Conservation (phyloP, 257 asterid genomes). For the Cynanchum wilfordii region DNA sequence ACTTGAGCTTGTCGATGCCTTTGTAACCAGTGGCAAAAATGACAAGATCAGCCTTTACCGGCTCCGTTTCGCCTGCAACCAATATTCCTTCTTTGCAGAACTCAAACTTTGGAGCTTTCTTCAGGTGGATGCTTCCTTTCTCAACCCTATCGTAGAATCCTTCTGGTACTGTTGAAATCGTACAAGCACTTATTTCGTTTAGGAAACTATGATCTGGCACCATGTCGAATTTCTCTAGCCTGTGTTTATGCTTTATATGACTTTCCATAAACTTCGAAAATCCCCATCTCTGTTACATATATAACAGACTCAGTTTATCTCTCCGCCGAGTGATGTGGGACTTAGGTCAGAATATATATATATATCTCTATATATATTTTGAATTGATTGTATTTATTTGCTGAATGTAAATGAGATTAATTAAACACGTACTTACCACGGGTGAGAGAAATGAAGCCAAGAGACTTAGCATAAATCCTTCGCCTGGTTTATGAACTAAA, state of each 20-base stretch:
- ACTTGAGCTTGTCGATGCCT: slow-evolving; percentile 36
- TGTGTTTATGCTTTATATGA: slow-evolving; percentile 25
- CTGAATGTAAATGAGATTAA: too few species aligned
- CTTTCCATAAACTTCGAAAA: slow-evolving; percentile 38
- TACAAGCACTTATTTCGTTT: slow-evolving; percentile 28
- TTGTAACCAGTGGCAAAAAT: slow-evolving; percentile 51
- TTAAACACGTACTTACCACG: slow-evolving; percentile 26
- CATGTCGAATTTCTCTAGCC: slow-evolving; percentile 32
- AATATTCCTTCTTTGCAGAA: slow-evolving; percentile 37
- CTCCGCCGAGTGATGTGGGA: too few species aligned
- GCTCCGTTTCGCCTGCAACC: slow-evolving; percentile 16
- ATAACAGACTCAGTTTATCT: too few species aligned
- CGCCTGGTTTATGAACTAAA: slow-evolving; percentile 42
- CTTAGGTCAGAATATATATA: too few species aligned
- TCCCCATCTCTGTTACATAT: slow-evolving; percentile 51
- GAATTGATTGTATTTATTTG: too few species aligned
- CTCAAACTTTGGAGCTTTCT: slow-evolving; percentile 30
- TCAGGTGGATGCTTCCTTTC: slow-evolving; percentile 42
- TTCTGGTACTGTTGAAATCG: slow-evolving; percentile 33
- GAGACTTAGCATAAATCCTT: slow-evolving; percentile 34
- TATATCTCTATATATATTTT: too few species aligned
- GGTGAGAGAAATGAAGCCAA: slow-evolving; percentile 42
- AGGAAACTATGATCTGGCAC: slow-evolving; percentile 40
- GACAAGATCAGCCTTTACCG: slow-evolving; percentile 22
- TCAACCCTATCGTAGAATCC: slow-evolving; percentile 46